phyloP scores from a whole-genome alignment of 352 stramenopile species.

The Phytophthora fragariae region DNA sequence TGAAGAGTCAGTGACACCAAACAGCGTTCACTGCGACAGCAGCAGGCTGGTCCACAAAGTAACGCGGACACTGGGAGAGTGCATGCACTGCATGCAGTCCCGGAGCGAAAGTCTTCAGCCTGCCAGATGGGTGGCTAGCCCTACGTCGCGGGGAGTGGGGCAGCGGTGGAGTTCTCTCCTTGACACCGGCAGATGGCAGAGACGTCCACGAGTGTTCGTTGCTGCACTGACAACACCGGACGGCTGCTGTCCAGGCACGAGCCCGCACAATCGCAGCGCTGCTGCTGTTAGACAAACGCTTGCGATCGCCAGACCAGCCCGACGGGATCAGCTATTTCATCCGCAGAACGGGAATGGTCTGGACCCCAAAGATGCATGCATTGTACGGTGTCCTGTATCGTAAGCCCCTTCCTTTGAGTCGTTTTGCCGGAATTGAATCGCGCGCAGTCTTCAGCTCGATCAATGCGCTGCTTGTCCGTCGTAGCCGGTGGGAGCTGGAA shows the following conservation, averaged over 20 bases:
- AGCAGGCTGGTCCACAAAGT: too few species aligned
- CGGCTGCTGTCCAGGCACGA: conserved; percentile 1
- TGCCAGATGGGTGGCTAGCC: conserved; percentile 24
- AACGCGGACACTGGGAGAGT: neutral
- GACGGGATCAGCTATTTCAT: neutral
- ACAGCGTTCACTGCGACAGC: too few species aligned
- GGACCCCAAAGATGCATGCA: too few species aligned
- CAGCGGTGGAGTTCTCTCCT: conserved; percentile 6
- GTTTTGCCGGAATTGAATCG: too few species aligned
- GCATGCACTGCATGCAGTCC: neutral
- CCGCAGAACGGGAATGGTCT: too few species aligned
- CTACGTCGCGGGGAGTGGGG: conserved; percentile 7
- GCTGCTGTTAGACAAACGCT: neutral
- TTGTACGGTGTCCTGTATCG: too few species aligned
- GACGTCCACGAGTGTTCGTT: neutral
- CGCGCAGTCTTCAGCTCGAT: neutral
- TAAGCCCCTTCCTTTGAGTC: too few species aligned
- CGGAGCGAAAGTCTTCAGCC: conserved; percentile 1
- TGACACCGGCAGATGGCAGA: conserved; percentile 8
- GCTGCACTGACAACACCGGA: neutral
- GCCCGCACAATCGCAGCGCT: neutral
- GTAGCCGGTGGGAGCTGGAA: neutral
- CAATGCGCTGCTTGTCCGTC: neutral
- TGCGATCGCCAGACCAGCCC: neutral
- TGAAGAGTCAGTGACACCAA: conserved; percentile 5